Evolutionary conservation across 345 rosid species (phyloP).

Genomic region (Euphorbia peplus): DNA sequence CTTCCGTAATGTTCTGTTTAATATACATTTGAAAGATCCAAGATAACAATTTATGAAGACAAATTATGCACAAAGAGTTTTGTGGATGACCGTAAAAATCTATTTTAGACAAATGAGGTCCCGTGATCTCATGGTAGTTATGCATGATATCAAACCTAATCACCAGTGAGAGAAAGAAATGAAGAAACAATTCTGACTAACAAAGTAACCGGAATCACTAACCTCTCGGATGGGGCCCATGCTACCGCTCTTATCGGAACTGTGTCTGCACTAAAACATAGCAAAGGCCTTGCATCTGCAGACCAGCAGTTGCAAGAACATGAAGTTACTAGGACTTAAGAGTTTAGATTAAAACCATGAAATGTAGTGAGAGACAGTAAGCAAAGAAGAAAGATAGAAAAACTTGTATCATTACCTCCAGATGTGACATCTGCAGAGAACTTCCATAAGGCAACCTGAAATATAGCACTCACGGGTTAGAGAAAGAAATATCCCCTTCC

Average conservation of each 20-base stretch:
- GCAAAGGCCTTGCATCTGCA: constrained; percentile 87
- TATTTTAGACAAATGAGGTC: neutral
- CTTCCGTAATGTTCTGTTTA: neutral
- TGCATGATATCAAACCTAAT: neutral
- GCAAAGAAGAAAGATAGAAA: constrained; percentile 2
- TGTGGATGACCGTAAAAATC: neutral
- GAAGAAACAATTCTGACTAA: neutral
- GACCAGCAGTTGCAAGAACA: constrained; percentile 15
- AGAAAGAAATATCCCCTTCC: constrained; percentile 2
- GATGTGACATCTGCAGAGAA: constrained; percentile 47
- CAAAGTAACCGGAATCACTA: constrained; percentile 17
- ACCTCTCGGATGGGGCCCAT: constrained; percentile 90
- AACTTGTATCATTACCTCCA: constrained; percentile 43
- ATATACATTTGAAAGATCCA: neutral
- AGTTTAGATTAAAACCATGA: neutral
- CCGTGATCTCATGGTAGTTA: no score
- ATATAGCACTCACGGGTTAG: neutral
- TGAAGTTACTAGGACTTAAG: neutral
- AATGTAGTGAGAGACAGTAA: neutral
- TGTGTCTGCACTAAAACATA: constrained; percentile 82
- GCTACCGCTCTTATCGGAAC: constrained; percentile 75
- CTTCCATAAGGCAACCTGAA: constrained; percentile 96
- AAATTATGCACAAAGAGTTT: neutral
- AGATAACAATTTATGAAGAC: neutral
- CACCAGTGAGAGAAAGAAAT: neutral